phyloP scores from a whole-genome alignment of 192 early-diverging fungal species.

The Rhizoclosmatium globosum region DNA sequence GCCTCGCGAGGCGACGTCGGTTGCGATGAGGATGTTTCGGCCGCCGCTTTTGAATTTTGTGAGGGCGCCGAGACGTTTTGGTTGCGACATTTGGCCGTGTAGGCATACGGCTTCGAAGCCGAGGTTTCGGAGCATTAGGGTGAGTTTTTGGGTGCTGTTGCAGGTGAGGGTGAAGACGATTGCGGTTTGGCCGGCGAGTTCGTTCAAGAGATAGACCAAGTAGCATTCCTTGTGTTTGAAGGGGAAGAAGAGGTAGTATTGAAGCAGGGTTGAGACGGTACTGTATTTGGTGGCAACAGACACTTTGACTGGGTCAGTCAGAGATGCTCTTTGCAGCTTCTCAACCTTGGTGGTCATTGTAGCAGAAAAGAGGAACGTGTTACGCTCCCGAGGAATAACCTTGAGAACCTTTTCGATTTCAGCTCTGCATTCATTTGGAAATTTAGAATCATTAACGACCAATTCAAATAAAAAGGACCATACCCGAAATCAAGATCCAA shows the following conservation, averaged over 20 bases:
- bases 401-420: constrained; percentile 95
- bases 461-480: constrained; percentile 33
- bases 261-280: constrained; percentile 90
- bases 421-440: constrained; percentile 69
- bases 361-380: constrained; percentile 94
- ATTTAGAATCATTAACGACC: constrained; percentile 61
- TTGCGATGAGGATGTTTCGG: constrained; percentile 90
- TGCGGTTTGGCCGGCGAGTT: constrained; percentile 84
- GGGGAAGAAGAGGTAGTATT: constrained; percentile 98
- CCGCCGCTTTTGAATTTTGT: constrained; percentile 94
- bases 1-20: constrained; percentile 90
- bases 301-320: constrained; percentile 91
- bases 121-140: constrained; percentile 87
- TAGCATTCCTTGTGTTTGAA: constrained; percentile 96
- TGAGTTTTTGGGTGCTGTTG: constrained; percentile 84
- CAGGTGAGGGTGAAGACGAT: constrained; percentile 96
- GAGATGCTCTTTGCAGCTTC: constrained; percentile 93
- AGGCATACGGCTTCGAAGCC: constrained; percentile 95
- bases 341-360: constrained; percentile 99
- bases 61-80: constrained; percentile 90
- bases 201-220: constrained; percentile 92
- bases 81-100: constrained; percentile 92
- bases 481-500: constrained; percentile 91
- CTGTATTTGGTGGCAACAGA: constrained; percentile 95
- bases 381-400: constrained; percentile 90